Base-by-base conservation (phyloP, 2,329 filamentous ascomycete genomes). In the Sporothrix phasma region DNA sequence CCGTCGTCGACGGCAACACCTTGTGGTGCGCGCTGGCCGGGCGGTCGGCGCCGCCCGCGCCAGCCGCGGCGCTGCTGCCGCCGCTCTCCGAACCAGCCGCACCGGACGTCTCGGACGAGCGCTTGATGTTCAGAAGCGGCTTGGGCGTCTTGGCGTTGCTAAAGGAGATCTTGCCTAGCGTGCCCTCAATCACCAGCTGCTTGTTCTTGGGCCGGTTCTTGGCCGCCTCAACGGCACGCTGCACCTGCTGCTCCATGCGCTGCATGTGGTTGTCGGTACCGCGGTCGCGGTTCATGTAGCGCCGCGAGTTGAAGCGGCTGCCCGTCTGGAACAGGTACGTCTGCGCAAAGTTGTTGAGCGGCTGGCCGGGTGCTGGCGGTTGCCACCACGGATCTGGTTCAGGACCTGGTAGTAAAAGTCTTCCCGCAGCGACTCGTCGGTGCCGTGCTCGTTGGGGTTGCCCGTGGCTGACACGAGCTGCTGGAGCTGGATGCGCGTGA, bases 381-480 rank as follows among this genome's bases (percentile, higher is more conserved):
- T 90, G 49, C 90, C 89, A 65, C 91, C 92, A 61, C 93, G 88
- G 68, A 99, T 97, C 71, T 96, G 92, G 71, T 88, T 93, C 71
- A 96, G 93, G 24, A 99, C 94, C 73, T 99, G 94, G 72, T 97
- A 99, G 76, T 99, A 99, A 73, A 99, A 99, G 74, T 99, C 94
- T 71, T 99, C 94, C 1, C 87, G 84, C 43, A 97, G 81, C 6
- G 89, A 86, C 41, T 90, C 85, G 72, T 97, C 92, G 0, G 86
- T 85, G 53, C 88, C 88, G 53, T 87, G 83, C 67, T 96, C 92
- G 62, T 88, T 88, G 3, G 92, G 84, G 71, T 92, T 94, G 10
- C 93, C 93, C 26, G 92, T 96, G 8, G 94, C 92, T 11, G 93
- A 87, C 62, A 99, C 90, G 41, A 99, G 83, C 74, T 99, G 94